Percentiles rank a stretch among this genome's conserved stretches.
Evolutionary conservation across 129 eudicot genomes (phyloP).

Genomic region (Smallanthus sonchifolius): DNA sequence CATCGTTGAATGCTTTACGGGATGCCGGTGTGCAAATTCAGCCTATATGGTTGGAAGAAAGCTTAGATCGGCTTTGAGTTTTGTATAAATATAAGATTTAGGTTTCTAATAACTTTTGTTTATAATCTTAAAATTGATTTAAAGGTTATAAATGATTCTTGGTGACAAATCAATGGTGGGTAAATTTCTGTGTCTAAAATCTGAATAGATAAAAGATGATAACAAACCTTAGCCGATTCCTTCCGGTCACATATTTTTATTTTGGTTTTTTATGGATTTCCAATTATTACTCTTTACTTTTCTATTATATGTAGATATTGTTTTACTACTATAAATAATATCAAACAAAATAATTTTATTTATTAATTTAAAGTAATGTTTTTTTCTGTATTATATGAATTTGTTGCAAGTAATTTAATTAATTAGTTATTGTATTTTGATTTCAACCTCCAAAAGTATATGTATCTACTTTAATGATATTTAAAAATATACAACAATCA

Average conservation of each 20-base stretch:
- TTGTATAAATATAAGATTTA: not conserved
- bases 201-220: not conserved
- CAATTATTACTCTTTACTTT: not conserved
- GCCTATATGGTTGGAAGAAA: conserved; percentile 63
- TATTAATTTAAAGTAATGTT: not conserved
- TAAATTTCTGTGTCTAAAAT: not conserved
- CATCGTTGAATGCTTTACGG: conserved; percentile 72
- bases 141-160: conserved; percentile 7
- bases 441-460: too few species aligned
- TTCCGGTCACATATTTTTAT: not conserved
- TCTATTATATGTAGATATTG: not conserved
- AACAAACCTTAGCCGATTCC: not conserved
- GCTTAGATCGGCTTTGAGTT: conserved; percentile 21
- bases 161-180: not conserved
- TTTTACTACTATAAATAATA: not conserved
- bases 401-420: too few species aligned
- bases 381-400: not conserved
- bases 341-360: not conserved
- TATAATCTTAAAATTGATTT: conserved; percentile 2
- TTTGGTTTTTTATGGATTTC: not conserved
- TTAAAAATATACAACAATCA: too few species aligned
- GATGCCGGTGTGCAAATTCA: conserved; percentile 78
- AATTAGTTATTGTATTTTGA: too few species aligned
- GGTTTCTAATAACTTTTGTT: not conserved
- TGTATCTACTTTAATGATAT: too few species aligned